Conservation (phyloP, 1,284 basidiomycete genomes). For the Heliocybe sulcata region DNA sequence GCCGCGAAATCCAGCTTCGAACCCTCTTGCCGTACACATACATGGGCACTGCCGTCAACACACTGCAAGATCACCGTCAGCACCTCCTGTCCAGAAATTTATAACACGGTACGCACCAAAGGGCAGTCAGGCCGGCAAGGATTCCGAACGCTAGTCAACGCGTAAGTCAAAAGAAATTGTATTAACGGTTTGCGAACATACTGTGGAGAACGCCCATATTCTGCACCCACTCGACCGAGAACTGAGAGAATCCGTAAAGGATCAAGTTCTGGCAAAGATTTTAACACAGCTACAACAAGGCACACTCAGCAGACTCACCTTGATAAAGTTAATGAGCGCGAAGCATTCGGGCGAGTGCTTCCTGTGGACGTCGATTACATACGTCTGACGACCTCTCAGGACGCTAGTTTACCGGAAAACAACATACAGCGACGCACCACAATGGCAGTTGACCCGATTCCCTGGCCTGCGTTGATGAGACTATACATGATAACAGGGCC, state of each 20-base stretch:
- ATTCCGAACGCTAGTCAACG: background rate
- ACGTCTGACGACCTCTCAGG: background rate
- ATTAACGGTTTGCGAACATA: background rate
- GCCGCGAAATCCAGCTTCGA: background rate
- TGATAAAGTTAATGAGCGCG: conserved; percentile 1
- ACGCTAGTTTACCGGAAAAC: background rate
- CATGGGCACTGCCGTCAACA: background rate
- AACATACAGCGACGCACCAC: background rate
- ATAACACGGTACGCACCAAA: background rate
- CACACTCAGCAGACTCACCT: background rate
- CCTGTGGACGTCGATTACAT: conserved; percentile 1
- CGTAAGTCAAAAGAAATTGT: background rate
- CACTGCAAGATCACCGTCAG: background rate
- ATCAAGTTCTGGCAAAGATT: conserved; percentile 1
- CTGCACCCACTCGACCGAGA: background rate
- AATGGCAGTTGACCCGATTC: conserved; percentile 1
- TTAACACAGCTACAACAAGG: too few species aligned
- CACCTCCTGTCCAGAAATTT: background rate
- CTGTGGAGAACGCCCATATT: conserved; percentile 1
- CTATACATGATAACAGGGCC: conserved; percentile 1
- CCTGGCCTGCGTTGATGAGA: background rate
- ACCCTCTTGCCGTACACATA: background rate
- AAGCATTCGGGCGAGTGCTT: conserved; percentile 1
- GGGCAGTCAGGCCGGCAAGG: background rate
- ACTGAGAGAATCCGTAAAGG: conserved; percentile 1